A percentile compares a stretch with the other conserved stretches of the same genome.
These are phyloP conservation scores for Talaromyces sp. DNA, from an alignment of 2,329 filamentous ascomycete species.

Conservation along the genomic window DNA sequence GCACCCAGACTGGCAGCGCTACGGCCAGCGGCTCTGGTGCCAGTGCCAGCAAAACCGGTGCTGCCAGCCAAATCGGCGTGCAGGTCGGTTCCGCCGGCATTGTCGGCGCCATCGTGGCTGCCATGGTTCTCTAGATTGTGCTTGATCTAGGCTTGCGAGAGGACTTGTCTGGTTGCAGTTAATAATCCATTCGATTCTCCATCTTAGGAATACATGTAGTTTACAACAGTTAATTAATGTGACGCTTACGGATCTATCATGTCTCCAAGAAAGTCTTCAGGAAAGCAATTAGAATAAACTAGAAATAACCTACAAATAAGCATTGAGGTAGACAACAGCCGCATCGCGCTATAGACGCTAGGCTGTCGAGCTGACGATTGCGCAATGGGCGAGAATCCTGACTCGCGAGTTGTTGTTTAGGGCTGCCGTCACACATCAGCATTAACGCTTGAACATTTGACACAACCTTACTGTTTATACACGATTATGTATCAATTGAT, in stretches of 20 bases:
- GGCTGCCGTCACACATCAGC: too few species aligned
- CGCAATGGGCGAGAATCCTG: neutral
- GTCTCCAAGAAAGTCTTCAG: neutral
- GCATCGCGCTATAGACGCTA: neutral
- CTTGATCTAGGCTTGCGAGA: neutral
- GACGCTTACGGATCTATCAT: neutral
- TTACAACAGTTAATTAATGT: neutral
- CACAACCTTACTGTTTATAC: too few species aligned
- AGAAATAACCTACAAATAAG: neutral
- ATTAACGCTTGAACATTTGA: too few species aligned
- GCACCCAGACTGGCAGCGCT: slow-evolving; percentile 3
- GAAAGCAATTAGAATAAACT: neutral
- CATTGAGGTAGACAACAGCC: neutral
- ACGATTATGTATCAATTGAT: neutral
- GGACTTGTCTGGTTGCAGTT: neutral
- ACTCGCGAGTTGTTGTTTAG: neutral
- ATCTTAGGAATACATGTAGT: neutral
- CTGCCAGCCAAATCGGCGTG: slow-evolving; percentile 21
- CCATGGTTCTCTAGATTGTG: slow-evolving; percentile 28
- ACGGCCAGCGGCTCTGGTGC: slow-evolving; percentile 1
- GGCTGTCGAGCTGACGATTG: neutral
- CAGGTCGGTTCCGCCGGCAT: slow-evolving; percentile 30
- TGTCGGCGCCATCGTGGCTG: slow-evolving; percentile 30
- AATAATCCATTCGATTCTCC: neutral
- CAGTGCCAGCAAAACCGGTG: slow-evolving; percentile 22